Conservation (phyloP, 805 yeast genomes). For the Yamadazyma akitaensis region DNA sequence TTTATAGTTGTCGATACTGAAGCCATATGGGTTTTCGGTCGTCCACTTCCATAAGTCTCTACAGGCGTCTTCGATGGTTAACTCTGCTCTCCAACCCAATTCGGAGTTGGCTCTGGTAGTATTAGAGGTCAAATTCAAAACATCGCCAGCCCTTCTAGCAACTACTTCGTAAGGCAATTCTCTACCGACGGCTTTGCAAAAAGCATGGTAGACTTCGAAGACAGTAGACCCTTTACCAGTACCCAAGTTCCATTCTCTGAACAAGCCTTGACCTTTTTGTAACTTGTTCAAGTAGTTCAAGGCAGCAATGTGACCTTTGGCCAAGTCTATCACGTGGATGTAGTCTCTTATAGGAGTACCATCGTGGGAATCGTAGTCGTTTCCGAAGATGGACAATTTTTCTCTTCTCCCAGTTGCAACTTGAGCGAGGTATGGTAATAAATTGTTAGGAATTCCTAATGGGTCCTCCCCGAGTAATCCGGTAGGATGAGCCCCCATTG, state of each 20-base stretch:
- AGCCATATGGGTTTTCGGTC: constrained; percentile 63
- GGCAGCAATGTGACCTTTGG: constrained; percentile 74
- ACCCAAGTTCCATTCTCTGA: constrained; percentile 80
- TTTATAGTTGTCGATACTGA: constrained; percentile 27
- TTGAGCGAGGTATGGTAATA: constrained; percentile 73
- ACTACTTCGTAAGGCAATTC: constrained; percentile 63
- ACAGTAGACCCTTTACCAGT: constrained; percentile 81
- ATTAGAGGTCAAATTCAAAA: constrained; percentile 68
- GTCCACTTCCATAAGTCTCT: constrained; percentile 79
- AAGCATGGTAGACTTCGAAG: constrained; percentile 63
- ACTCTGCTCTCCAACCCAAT: constrained; percentile 59
- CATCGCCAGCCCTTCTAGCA: constrained; percentile 74
- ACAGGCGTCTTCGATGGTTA: constrained; percentile 61
- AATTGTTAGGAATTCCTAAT: constrained; percentile 69
- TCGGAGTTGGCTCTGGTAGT: constrained; percentile 65
- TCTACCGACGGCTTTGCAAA: constrained; percentile 61
- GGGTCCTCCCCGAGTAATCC: constrained; percentile 83
- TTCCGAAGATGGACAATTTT: constrained; percentile 65
- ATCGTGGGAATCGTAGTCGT: constrained; percentile 67
- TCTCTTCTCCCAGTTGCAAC: constrained; percentile 72
- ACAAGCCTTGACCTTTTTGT: constrained; percentile 43
- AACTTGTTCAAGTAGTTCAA: constrained; percentile 47
- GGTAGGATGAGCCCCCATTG: constrained; percentile 83
- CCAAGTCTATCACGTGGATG: constrained; percentile 76
- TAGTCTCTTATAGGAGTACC: constrained; percentile 84